Evolutionary conservation across 441 rosid species (phyloP).

Genomic region (Pelargonium australe): DNA sequence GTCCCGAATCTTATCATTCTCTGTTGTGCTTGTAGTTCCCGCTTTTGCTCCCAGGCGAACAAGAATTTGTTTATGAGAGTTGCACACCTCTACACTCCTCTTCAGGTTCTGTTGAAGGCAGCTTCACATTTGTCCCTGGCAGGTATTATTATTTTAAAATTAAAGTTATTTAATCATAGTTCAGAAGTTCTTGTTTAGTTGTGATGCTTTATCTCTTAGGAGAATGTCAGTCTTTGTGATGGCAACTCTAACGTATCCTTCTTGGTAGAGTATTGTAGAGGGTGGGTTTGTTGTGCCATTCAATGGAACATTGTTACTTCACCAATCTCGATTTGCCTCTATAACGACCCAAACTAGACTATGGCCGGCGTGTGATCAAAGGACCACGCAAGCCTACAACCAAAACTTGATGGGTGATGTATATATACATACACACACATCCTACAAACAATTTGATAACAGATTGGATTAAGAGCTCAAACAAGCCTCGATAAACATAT

Average conservation of each 20-base stretch:
- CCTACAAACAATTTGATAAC: too few relatives aligned
- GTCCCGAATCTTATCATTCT: slow-evolving; percentile 8
- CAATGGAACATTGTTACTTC: neutral
- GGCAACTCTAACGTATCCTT: neutral
- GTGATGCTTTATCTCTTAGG: too few relatives aligned
- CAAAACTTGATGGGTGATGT: too few relatives aligned
- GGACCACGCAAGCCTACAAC: too few relatives aligned
- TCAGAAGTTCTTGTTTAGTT: neutral
- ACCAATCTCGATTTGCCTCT: neutral
- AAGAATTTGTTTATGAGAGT: slow-evolving; percentile 79
- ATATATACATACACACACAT: too few relatives aligned
- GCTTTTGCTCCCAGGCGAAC: slow-evolving; percentile 51
- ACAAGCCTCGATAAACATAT: too few relatives aligned
- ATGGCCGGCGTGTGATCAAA: too few relatives aligned
- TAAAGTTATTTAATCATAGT: neutral
- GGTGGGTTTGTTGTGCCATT: neutral
- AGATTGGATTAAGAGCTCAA: too few relatives aligned
- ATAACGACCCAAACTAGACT: too few relatives aligned
- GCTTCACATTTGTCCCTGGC: slow-evolving; percentile 84
- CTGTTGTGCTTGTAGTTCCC: slow-evolving; percentile 49
- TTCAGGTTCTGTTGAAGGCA: slow-evolving; percentile 64
- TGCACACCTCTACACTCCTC: slow-evolving; percentile 33
- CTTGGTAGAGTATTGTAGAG: neutral
- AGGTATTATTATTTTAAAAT: slow-evolving; percentile 38
- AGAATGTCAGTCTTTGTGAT: too few relatives aligned